Conservation (phyloP, 805 yeast genomes). For the Spathaspora arborariae region DNA sequence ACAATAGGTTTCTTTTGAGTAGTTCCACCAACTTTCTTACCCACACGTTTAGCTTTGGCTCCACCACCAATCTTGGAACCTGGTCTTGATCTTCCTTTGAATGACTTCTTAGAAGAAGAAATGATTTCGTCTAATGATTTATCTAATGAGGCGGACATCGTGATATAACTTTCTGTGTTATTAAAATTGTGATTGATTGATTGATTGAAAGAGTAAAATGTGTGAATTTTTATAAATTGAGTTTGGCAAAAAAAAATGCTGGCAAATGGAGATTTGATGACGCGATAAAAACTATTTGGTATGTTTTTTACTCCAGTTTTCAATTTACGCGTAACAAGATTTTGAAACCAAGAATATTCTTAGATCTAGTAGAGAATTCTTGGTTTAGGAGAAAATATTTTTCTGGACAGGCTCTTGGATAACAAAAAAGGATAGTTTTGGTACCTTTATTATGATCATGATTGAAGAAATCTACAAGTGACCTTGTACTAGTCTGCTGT, state of each 20-base stretch:
- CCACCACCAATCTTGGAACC: constrained; percentile 8
- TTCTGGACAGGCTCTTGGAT: no score
- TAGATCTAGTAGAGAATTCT: no score
- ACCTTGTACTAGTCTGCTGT: no score
- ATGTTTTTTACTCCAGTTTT: not conserved
- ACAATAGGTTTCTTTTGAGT: constrained; percentile 18
- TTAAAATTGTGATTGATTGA: not conserved
- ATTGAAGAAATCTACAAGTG: no score
- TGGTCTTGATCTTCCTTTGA: constrained; percentile 12
- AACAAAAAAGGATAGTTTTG: no score
- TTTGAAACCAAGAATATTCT: not conserved
- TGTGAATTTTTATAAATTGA: not conserved
- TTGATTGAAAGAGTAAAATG: not conserved
- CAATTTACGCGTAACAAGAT: not conserved
- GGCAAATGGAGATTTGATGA: not conserved
- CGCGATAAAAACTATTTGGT: not conserved
- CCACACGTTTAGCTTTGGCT: constrained; percentile 24
- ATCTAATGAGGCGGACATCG: constrained; percentile 74
- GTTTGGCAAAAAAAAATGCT: not conserved
- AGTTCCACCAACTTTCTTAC: constrained; percentile 30
- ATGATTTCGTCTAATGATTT: constrained; percentile 94
- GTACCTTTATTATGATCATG: no score
- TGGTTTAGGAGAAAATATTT: no score
- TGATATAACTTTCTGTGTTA: constrained; percentile 1
- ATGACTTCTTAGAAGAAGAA: constrained; percentile 49